A percentile compares a stretch with the other conserved stretches of the same genome.
These are phyloP conservation scores for Naganishia cerealis DNA, from an alignment of 1,284 basidiomycete genomes.

Conservation along the genomic window DNA sequence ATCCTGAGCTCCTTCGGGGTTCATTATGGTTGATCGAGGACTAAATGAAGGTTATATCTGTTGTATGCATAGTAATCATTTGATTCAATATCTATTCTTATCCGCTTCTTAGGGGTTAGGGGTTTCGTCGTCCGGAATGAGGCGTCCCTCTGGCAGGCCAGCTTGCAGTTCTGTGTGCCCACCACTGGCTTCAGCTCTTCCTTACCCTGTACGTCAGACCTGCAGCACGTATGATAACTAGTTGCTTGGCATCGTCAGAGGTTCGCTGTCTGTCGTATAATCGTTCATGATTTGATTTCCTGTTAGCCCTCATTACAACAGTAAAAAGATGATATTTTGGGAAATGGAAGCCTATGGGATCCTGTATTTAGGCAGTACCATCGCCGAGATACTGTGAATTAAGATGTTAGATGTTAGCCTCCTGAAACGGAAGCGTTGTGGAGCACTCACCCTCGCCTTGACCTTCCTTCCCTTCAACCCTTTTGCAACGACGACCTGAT, in stretches of 20 bases:
- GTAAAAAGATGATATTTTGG: too few species aligned
- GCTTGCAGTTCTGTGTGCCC: too few species aligned
- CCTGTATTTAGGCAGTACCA: conserved; percentile 24
- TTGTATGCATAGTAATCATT: conserved; percentile 3
- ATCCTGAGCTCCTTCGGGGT: conserved; percentile 9
- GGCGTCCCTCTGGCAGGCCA: too few species aligned
- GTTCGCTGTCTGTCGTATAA: too few species aligned
- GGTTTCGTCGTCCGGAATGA: background rate
- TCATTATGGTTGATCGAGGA: conserved; percentile 27
- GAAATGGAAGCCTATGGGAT: background rate
- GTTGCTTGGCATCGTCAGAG: too few species aligned
- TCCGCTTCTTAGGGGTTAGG: background rate
- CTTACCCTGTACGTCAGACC: too few species aligned
- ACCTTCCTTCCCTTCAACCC: conserved; percentile 69
- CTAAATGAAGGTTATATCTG: conserved; percentile 27
- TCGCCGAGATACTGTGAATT: conserved; percentile 32
- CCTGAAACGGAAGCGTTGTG: background rate
- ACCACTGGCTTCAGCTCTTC: too few species aligned
- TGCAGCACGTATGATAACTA: too few species aligned
- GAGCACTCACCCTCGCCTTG: conserved; percentile 56
- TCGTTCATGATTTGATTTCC: too few species aligned
- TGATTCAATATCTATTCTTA: background rate
- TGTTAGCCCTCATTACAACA: background rate
- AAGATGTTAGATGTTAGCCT: background rate
- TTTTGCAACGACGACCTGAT: conserved; percentile 63